These are phyloP conservation scores for Elsinoe fawcettii DNA, from an alignment of 2,329 filamentous ascomycete species.

Conservation along the genomic window DNA sequence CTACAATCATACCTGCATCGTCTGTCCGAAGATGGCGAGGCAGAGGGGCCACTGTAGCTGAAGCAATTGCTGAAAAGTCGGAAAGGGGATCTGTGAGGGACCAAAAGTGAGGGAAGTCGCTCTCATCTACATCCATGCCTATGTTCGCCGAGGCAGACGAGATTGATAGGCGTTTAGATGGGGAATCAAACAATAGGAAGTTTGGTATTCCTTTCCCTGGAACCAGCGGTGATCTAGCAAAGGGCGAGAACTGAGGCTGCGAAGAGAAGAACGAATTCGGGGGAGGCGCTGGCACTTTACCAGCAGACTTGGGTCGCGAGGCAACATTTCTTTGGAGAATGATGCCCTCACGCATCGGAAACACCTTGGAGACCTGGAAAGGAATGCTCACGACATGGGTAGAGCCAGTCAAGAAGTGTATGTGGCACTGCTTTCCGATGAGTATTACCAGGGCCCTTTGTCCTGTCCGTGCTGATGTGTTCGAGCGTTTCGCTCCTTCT, in stretches of 20 bases:
- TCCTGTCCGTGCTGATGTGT: conserved; percentile 22
- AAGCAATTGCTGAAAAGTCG: conserved; percentile 76
- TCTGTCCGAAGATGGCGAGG: conserved; percentile 15
- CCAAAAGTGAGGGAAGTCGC: conserved; percentile 66
- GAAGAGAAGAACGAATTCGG: conserved; percentile 77
- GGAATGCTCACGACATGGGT: conserved; percentile 87
- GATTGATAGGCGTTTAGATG: conserved; percentile 10
- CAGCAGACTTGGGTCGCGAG: conserved; percentile 42
- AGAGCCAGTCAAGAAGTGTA: conserved; percentile 82
- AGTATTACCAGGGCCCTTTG: conserved; percentile 70
- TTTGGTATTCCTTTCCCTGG: background rate
- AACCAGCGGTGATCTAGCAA: conserved; percentile 30
- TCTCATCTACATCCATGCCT: conserved; percentile 20
- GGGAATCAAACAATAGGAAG: conserved; percentile 1
- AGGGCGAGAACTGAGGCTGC: conserved; percentile 43
- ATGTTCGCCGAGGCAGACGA: conserved; percentile 9
- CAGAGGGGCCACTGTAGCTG: conserved; percentile 27
- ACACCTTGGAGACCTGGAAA: conserved; percentile 84
- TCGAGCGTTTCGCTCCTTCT: conserved; percentile 19
- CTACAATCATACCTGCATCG: conserved; percentile 31
- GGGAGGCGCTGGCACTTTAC: conserved; percentile 50
- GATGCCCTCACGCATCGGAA: conserved; percentile 73
- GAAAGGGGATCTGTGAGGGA: conserved; percentile 78
- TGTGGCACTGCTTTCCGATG: conserved; percentile 83
- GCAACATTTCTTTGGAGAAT: conserved; percentile 74